These are phyloP conservation scores for Ceratobasidium sp. DNA, from an alignment of 1,284 basidiomycete species.

Conservation along the genomic window DNA sequence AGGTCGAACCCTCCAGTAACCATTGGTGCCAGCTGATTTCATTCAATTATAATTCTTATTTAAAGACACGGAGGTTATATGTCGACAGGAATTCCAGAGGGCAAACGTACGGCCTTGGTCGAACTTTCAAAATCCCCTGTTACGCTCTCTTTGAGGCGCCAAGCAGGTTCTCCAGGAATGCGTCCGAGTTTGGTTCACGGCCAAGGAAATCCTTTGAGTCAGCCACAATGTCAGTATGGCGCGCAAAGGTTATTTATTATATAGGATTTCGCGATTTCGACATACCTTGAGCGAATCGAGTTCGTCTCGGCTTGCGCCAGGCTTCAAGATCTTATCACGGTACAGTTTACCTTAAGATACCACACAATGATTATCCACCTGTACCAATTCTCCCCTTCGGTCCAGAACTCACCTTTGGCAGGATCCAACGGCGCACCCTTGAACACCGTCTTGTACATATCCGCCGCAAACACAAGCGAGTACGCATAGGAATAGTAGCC, in stretches of 20 bases:
- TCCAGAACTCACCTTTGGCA: constrained; percentile 57
- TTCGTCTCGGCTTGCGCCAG: constrained; percentile 70
- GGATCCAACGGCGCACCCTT: constrained; percentile 78
- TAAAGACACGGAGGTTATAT: no score
- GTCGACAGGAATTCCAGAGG: no score
- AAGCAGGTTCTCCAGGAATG: constrained; percentile 73
- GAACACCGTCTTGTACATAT: constrained; percentile 86
- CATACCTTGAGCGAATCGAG: constrained; percentile 65
- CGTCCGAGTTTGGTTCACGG: constrained; percentile 76
- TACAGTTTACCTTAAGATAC: constrained; percentile 55
- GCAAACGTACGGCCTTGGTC: background rate
- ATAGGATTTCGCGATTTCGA: background rate
- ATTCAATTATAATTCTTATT: no score
- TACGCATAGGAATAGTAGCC: constrained; percentile 83
- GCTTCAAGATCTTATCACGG: constrained; percentile 64
- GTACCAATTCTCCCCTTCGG: constrained; percentile 9
- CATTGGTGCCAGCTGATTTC: no score
- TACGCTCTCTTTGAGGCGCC: constrained; percentile 35
- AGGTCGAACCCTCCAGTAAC: no score
- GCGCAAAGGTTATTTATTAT: background rate
- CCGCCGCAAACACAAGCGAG: constrained; percentile 78
- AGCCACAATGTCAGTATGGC: constrained; percentile 46
- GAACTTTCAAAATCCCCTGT: no score
- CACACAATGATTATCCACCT: background rate
- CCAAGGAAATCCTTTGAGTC: constrained; percentile 74